Evolutionary conservation across 176 grass and related monocot species (phyloP), one percentile per base, ranked within the genome.

Genomic region (Tillandsia fasciculata): DNA sequence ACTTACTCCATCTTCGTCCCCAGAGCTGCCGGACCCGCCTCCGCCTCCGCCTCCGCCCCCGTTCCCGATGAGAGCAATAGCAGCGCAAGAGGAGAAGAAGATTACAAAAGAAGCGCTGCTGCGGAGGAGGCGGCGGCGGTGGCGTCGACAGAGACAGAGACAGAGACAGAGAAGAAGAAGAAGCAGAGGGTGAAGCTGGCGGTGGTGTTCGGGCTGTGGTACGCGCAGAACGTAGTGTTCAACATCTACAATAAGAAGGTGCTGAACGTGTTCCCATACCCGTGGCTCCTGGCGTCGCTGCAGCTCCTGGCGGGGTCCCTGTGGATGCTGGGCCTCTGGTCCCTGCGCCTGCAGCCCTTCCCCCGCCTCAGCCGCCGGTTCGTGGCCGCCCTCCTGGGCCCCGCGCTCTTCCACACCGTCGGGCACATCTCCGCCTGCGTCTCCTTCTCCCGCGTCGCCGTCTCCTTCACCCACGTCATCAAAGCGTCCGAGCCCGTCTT

Each of bases 191-290:
- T 77, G 47, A 76, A 75, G 27, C 81, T 78, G 7, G 81, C 69
- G 2, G 20, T 78, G 18, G 81, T 83, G 47, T 78, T 83, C 64
- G 70, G 75, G 2, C 72, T 83, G 29, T 83, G 81, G 81, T 83
- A 83, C 11, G 64, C 75, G 14, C 81, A 83, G 51, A 83, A 83
- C 23, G 69, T 83, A 5, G 72, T 83, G 18, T 78, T 83, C 64
- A 83, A 83, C 69, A 83, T 83, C 47, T 83, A 83, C 64, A 83
- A 83, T 52, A 83, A 83, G 69, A 83, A 83, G 81, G 74, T 83
- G 28, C 69, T 83, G 14, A 83, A 83, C 50, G 48, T 83, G 26
- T 83, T 83, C 67, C 81, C 81, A 1, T 83, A 83, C 47, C 81
- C 81, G 12, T 83, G 81, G 81, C 81, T 83, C 1, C 81, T 83